Base-by-base conservation (phyloP, 2,329 filamentous ascomycete species). In the Colletotrichum sp. region DNA sequence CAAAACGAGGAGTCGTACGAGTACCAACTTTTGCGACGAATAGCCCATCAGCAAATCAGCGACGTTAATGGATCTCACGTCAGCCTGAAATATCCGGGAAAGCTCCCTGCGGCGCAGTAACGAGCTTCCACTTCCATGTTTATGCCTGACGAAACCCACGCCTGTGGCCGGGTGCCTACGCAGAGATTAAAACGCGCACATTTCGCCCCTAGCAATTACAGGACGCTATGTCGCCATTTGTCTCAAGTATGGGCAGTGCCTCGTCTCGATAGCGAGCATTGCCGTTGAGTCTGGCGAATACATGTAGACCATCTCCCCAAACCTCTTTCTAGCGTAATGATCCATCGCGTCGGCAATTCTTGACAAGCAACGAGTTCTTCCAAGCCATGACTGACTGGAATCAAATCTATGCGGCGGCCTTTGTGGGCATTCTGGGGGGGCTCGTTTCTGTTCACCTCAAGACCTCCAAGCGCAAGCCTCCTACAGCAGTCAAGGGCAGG, bases 401-500 rank as follows among this genome's bases (percentile, higher is more conserved):
- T 7, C 12, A 12, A 21, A 52, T 52, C 3, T 52, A 9, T 7
- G 43, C 43, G 10, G n/a, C 43, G 43, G 43, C 43, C 3, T 52
- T 52, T 7, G 43, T 21, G 10, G 43, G 43, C n/a, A 21, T 52
- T 13, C 13, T 70, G 8, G 67, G 52, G 15, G 28, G 36, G 18
- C 36, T 70, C 13, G 59, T 70, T 32, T 70, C 67, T 7, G 13
- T 70, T 15, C 24, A 59, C 26, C 55, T 30, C 15, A n/a, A 26
- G 12, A 30, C 18, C 12, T 16, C 26, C 9, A 32, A 70, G 39
- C 26, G 4, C 21, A 36, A 36, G 18, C 30, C 15, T 0, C 21
- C 26, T 4, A 13, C 67, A 5, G 26, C 43, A 21, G 69, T 78
- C 32, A 48, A 71, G 26, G 80, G 81, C 6, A 71, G 70, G 10